Percentiles rank a stretch among this genome's conserved stretches.
Conservation (phyloP, 2,329 filamentous ascomycete genomes). For the Didymella sp. region DNA sequence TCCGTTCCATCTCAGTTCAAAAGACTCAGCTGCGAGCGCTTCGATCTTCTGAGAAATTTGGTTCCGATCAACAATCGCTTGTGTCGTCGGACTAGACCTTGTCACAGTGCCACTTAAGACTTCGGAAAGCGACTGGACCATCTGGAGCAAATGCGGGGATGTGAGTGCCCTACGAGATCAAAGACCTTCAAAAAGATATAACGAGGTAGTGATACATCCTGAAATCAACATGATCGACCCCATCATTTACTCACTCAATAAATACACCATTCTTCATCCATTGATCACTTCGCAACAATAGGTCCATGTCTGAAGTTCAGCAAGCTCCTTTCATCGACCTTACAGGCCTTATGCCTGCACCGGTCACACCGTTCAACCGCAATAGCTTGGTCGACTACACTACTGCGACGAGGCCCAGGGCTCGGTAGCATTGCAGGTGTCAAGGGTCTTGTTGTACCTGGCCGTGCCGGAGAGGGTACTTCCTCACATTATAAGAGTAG, state of each 20-base stretch:
- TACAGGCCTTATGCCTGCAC: conserved; percentile 59
- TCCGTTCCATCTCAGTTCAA: background rate
- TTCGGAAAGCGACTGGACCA: background rate
- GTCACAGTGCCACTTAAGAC: too few relatives aligned
- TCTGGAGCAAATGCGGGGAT: background rate
- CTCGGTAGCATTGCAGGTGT: conserved; percentile 60
- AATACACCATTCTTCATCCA: background rate
- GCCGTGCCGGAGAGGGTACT: conserved; percentile 64
- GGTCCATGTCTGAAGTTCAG: conserved; percentile 34
- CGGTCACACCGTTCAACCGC: conserved; percentile 60
- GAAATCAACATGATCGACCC: background rate
- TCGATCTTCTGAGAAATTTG: background rate
- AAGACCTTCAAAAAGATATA: background rate
- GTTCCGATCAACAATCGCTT: background rate
- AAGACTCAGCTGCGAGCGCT: background rate
- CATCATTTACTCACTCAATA: background rate
- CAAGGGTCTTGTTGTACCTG: conserved; percentile 61
- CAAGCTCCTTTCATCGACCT: conserved; percentile 52
- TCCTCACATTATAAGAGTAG: conserved; percentile 60
- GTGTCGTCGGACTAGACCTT: too few relatives aligned
- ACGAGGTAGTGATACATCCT: background rate
- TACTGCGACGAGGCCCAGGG: conserved; percentile 61
- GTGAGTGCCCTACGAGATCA: background rate
- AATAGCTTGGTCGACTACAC: conserved; percentile 60
- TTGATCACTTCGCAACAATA: conserved; percentile 22